Base-by-base conservation (phyloP, 306 rosid species). In the Pyrus communis region DNA sequence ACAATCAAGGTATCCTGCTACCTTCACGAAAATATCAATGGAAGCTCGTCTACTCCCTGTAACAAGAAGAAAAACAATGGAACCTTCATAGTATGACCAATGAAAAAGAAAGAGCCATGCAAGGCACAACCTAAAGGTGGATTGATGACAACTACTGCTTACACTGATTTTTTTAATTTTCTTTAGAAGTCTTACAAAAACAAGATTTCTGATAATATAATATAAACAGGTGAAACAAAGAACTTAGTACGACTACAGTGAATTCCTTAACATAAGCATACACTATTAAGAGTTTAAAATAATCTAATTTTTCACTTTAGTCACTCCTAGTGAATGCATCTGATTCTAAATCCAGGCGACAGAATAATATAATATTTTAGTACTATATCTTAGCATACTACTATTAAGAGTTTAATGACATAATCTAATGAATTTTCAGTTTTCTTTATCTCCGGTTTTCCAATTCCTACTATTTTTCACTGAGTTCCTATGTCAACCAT, bases 1-100 rank as follows among this genome's bases (percentile, higher is more conserved):
- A 85, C 98, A 95, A 81, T 95, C 98, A 78, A 95, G 84, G 87
- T 87, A 88, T 81, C 97, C 97, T 73, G 98, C 93, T 49, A 96
- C 96, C 86, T 90, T 95, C 77, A 92, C 82, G 80, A 95, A 90
- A 78, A 95, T 82, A 78, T 95, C 98, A 79, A 95, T 79, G 1
- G 97, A 83, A 55, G 97, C 87, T 76, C 96, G 88, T 84, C 95
- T 90, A 83, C 78, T 92, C 86, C 92, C 98, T 95, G 91, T 82
- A 67, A 70, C 75, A 33, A 77, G 72, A 78, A 18, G 79, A 71
- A 72, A 82, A 79, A 81, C 27, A 69, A 45, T 22, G 66, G 35
- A 67, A 86, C 19, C 60, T 31, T 42, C 40, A 46, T 4, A 4
- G 15, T 70, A 71, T 71, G 63, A 59, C 45, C 55, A 49, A 49